Conservation (phyloP, 257 asterid species). For the Plantago elongata region DNA sequence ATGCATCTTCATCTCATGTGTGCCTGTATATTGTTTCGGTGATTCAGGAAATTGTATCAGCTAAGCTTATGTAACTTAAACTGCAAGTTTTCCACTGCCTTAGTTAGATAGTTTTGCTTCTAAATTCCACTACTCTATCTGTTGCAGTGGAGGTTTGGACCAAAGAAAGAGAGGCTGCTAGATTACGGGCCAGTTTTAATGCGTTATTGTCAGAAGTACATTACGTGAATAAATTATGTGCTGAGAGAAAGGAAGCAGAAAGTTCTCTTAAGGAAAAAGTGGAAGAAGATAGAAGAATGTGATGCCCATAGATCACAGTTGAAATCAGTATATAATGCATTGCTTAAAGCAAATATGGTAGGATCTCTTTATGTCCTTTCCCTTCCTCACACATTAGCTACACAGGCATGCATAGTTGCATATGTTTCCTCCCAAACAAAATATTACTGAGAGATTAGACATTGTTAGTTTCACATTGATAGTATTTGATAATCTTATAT, state of each 20-base stretch:
- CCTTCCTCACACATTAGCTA: not conserved
- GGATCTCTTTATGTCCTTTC: not conserved
- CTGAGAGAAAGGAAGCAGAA: constrained; percentile 98
- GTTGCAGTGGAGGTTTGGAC: constrained; percentile 90
- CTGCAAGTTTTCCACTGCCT: no score
- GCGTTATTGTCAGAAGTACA: constrained; percentile 79
- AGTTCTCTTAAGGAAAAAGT: constrained; percentile 83
- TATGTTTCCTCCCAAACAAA: not conserved
- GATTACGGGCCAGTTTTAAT: constrained; percentile 77
- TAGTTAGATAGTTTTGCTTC: not conserved
- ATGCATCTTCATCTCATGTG: no score
- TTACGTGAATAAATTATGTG: constrained; percentile 81
- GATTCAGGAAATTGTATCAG: no score
- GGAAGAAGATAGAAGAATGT: constrained; percentile 98
- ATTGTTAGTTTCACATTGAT: not conserved
- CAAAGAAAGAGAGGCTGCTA: constrained; percentile 95
- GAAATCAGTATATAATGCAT: constrained; percentile 74
- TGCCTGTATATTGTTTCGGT: no score
- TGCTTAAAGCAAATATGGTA: constrained; percentile 89
- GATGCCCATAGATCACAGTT: constrained; percentile 96
- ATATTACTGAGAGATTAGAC: not conserved
- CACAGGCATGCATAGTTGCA: not conserved
- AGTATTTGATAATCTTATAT: no score
- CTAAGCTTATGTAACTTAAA: no score
- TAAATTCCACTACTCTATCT: constrained; percentile 15